Conservation (phyloP, 208 protist species). For the Borovskyia barvae region DNA sequence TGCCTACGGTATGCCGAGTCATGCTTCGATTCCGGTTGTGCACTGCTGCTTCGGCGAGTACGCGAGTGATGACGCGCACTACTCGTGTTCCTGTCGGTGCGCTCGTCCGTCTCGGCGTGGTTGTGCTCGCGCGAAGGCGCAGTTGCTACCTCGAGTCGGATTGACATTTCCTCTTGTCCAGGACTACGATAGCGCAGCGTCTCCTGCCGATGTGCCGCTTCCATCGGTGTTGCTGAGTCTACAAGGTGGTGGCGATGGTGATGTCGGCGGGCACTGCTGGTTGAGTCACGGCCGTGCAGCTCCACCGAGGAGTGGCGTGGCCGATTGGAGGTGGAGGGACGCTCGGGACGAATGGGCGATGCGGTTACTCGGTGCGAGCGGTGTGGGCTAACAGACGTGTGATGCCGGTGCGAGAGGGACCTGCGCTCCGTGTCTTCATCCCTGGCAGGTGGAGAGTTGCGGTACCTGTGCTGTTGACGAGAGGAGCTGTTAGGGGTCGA, state of each 20-base stretch:
- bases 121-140: conserved; percentile 7
- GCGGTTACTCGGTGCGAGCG: conserved; percentile 9
- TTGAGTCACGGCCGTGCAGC: conserved; percentile 7
- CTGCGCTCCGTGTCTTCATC: conserved; percentile 19
- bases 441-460: not conserved
- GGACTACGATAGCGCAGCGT: conserved; percentile 22
- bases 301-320: conserved; percentile 9
- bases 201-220: conserved; percentile 20
- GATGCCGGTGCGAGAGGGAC: conserved; percentile 4
- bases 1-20: conserved; percentile 12
- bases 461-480: conserved; percentile 18
- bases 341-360: conserved; percentile 18
- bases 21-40: conserved; percentile 2
- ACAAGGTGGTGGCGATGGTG: conserved; percentile 4
- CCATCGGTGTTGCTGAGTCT: not conserved
- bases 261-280: conserved; percentile 7
- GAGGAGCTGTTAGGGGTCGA: conserved; percentile 4
- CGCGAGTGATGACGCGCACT: conserved; percentile 11
- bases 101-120: not conserved
- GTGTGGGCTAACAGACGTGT: conserved; percentile 1
- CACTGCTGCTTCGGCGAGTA: conserved; percentile 16
- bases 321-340: conserved; percentile 8
- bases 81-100: conserved; percentile 3
- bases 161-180: not conserved
- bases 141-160: not conserved